Evolutionary conservation across 23 red algal genomes (phyloP).

Genomic region (Gracilaria vermiculophylla): DNA sequence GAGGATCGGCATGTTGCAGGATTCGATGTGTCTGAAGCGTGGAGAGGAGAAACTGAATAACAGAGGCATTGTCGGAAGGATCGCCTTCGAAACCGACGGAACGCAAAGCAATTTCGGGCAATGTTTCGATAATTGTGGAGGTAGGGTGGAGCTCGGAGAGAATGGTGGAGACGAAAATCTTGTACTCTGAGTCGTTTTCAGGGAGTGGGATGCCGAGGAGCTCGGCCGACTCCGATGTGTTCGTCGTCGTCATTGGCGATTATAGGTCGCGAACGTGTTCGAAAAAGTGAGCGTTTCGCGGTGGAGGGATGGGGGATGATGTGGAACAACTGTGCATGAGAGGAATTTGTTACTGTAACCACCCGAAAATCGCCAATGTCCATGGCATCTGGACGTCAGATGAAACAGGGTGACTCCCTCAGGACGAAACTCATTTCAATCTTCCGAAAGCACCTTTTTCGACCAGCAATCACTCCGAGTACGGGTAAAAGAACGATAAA

Average conservation of each 20-base stretch:
- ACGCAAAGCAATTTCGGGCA: not conserved
- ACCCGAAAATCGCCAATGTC: too few relatives aligned
- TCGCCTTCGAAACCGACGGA: not conserved
- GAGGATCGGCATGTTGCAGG: not conserved
- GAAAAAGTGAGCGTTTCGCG: too few relatives aligned
- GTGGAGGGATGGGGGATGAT: too few relatives aligned
- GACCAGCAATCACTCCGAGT: too few relatives aligned
- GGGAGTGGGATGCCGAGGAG: not conserved
- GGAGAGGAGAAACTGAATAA: not conserved
- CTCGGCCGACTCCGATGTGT: not conserved
- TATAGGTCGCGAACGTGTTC: not conserved
- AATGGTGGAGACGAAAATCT: not conserved
- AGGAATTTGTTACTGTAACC: too few relatives aligned
- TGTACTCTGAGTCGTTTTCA: not conserved
- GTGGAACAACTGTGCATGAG: too few relatives aligned
- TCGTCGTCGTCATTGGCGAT: not conserved
- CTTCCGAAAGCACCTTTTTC: too few relatives aligned
- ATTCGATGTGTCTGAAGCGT: conserved; percentile 9
- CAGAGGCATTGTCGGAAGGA: not conserved
- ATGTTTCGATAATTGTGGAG: not conserved
- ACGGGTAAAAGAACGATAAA: too few relatives aligned
- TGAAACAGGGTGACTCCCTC: too few relatives aligned
- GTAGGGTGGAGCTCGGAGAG: not conserved
- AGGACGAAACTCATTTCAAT: too few relatives aligned
- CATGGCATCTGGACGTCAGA: too few relatives aligned